phyloP scores from a whole-genome alignment of 768 basidiomycete genomes.

The Rhodotorula kratochvilovae region DNA sequence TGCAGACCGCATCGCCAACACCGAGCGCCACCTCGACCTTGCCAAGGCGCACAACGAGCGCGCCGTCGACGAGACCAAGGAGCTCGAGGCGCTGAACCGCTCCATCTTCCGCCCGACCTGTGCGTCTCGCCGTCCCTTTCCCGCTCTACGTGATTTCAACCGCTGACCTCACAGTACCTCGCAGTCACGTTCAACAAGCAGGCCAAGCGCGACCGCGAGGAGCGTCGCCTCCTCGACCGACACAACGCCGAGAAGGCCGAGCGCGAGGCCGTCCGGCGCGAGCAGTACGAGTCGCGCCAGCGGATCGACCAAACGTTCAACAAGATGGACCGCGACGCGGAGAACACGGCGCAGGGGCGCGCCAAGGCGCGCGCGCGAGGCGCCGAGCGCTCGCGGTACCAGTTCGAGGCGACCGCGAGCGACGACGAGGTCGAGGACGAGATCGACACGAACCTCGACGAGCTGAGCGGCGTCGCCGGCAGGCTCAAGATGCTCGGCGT shows the following conservation, averaged over 20 bases:
- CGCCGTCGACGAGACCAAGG: constrained; percentile 88
- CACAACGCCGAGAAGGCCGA: constrained; percentile 81
- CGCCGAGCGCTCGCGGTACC: constrained; percentile 69
- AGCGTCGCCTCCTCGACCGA: constrained; percentile 73
- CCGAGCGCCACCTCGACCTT: constrained; percentile 89
- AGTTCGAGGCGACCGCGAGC: constrained; percentile 82
- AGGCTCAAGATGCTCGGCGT: constrained; percentile 43
- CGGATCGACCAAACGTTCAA: constrained; percentile 70
- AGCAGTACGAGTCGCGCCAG: constrained; percentile 79
- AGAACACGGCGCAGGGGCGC: constrained; percentile 40
- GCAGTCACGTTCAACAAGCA: constrained; percentile 82
- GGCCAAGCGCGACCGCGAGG: constrained; percentile 77
- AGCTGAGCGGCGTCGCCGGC: constrained; percentile 68
- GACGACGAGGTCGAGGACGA: constrained; percentile 96
- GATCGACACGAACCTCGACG: constrained; percentile 82
- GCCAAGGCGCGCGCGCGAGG: constrained; percentile 50
- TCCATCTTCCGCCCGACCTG: constrained; percentile 72
- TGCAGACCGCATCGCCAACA: constrained; percentile 66
- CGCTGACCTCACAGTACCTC: too few species aligned
- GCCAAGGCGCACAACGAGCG: constrained; percentile 78
- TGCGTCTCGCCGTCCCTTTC: constrained; percentile 53
- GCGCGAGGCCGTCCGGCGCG: constrained; percentile 76
- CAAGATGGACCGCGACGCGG: constrained; percentile 52
- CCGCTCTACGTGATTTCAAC: too few species aligned
- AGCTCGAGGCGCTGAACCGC: constrained; percentile 87